These are phyloP conservation scores for Cladophialophora exuberans DNA, from an alignment of 2,329 filamentous ascomycete genomes.

Conservation along the genomic window DNA sequence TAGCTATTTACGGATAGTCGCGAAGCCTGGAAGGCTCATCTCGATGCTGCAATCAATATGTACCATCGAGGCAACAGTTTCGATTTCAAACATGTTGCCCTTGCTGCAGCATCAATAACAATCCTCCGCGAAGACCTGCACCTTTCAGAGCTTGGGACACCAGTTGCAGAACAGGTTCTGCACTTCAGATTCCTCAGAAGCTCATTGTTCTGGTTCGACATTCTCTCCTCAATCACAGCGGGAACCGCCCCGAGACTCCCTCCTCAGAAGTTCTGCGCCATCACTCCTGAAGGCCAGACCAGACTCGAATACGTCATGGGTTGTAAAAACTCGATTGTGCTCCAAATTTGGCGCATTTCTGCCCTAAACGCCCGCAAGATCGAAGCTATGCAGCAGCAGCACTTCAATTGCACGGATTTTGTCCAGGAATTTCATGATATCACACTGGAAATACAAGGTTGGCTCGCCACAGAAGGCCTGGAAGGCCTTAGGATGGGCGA, in stretches of 20 bases:
- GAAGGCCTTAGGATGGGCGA: background rate
- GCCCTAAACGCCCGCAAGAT: background rate
- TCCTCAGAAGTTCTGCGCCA: background rate
- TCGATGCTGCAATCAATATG: background rate
- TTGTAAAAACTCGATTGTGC: slow-evolving; percentile 5
- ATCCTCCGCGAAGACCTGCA: background rate
- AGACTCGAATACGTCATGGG: slow-evolving; percentile 7
- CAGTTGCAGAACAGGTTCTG: slow-evolving; percentile 6
- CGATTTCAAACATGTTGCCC: background rate
- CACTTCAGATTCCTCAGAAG: slow-evolving; percentile 6
- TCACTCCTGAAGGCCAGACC: background rate
- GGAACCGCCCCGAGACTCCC: background rate
- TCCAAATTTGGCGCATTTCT: slow-evolving; percentile 9
- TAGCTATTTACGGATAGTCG: background rate
- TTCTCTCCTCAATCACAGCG: slow-evolving; percentile 2
- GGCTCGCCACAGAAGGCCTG: background rate
- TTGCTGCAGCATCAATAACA: background rate
- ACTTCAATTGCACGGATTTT: background rate
- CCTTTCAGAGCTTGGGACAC: no score
- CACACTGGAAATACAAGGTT: background rate
- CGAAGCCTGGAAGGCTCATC: background rate
- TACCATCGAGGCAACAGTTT: background rate
- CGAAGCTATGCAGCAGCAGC: background rate
- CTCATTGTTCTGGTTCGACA: slow-evolving; percentile 10
- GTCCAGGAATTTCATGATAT: background rate